These are phyloP conservation scores for Rosa chinensis DNA, from an alignment of 306 rosid genomes.

Conservation along the genomic window DNA sequence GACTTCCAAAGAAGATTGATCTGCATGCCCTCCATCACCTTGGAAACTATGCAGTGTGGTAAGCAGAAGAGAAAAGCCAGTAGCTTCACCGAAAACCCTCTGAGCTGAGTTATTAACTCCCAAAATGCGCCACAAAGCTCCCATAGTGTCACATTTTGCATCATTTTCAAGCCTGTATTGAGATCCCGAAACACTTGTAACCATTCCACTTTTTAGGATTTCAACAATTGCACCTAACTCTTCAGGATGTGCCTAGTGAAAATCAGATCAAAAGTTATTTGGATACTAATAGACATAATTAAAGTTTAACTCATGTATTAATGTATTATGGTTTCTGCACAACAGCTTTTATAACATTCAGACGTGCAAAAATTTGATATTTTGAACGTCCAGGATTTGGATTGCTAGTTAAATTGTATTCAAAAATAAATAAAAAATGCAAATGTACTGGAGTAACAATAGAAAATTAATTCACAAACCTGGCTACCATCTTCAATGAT, in stretches of 20 bases:
- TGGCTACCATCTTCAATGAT: conserved; percentile 84
- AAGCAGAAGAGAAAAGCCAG: conserved; percentile 97
- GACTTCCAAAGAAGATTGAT: conserved; percentile 56
- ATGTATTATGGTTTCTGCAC: not conserved
- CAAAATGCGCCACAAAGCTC: conserved; percentile 83
- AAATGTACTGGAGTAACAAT: not conserved
- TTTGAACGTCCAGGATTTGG: not conserved
- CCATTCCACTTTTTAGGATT: conserved; percentile 96
- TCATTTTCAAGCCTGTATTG: conserved; percentile 79
- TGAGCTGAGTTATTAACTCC: conserved; percentile 78
- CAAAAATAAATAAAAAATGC: not conserved
- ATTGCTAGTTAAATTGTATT: not conserved
- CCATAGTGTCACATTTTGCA: conserved; percentile 96
- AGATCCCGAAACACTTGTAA: conserved; percentile 71
- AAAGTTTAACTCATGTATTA: conserved; percentile 6
- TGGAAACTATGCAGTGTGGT: conserved; percentile 95
- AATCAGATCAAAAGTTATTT: conserved; percentile 27
- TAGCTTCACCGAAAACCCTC: conserved; percentile 92
- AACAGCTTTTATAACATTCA: conserved; percentile 9
- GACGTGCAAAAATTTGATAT: not conserved
- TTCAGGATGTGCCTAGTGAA: conserved; percentile 85
- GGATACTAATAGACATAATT: conserved; percentile 18
- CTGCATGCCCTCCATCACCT: conserved; percentile 54
- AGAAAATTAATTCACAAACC: conserved; percentile 47
- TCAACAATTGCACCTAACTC: conserved; percentile 88